These are phyloP conservation scores for Nicotiana obtusifolia DNA, from an alignment of 257 asterid species.

Conservation along the genomic window DNA sequence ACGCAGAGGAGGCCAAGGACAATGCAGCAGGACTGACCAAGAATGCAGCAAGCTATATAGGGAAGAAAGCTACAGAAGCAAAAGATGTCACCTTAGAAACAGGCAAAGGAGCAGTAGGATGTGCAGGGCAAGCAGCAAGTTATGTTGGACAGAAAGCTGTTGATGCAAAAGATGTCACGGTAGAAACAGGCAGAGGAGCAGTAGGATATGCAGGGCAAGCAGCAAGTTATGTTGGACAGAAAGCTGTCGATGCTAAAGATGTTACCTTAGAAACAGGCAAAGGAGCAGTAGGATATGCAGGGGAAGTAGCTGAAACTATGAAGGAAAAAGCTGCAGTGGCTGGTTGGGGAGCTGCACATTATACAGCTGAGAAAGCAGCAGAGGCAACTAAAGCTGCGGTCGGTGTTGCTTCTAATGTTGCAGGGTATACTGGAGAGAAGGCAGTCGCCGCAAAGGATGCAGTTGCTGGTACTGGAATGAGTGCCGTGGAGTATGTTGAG, in stretches of 20 bases:
- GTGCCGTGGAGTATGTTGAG: conserved; percentile 26
- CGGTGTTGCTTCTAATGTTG: conserved; percentile 42
- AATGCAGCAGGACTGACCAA: conserved; percentile 12
- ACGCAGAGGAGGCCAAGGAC: conserved; percentile 25
- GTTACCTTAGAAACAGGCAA: conserved; percentile 40
- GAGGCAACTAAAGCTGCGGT: conserved; percentile 53
- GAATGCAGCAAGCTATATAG: conserved; percentile 31
- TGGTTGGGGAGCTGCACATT: conserved; percentile 83
- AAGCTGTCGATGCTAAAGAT: conserved; percentile 41
- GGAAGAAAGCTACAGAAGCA: conserved; percentile 35
- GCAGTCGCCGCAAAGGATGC: conserved; percentile 45
- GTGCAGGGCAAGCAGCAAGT: conserved; percentile 48
- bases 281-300: conserved; percentile 46
- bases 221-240: conserved; percentile 33
- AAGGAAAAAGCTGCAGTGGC: conserved; percentile 56
- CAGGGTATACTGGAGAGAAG: conserved; percentile 46
- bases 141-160: conserved; percentile 31
- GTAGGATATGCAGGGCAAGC: conserved; percentile 27
- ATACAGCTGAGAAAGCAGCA: conserved; percentile 50
- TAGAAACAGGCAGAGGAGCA: conserved; percentile 46
- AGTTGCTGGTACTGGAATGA: conserved; percentile 60
- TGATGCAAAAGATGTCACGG: conserved; percentile 40
- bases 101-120: conserved; percentile 44
- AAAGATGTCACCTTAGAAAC: conserved; percentile 46
- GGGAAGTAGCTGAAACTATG: conserved; percentile 42